Conservation (phyloP, 306 rosid genomes). For the Medicago lupulina region DNA sequence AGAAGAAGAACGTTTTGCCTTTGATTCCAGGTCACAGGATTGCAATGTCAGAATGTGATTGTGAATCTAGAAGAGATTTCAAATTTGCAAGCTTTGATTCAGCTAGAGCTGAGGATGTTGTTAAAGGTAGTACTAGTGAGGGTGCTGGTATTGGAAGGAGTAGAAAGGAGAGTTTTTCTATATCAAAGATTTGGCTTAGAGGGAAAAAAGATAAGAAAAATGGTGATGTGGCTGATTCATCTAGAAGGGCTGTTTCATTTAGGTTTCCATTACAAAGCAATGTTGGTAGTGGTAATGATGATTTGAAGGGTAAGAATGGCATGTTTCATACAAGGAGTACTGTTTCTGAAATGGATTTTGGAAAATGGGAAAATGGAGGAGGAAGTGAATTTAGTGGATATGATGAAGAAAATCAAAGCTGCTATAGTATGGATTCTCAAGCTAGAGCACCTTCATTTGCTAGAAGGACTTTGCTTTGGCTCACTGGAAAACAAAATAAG, state of each 20-base stretch:
- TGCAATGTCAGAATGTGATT: conserved; percentile 90
- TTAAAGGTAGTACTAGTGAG: conserved; percentile 24
- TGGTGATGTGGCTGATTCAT: conserved; percentile 38
- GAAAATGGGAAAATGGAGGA: conserved; percentile 69
- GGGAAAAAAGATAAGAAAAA: conserved; percentile 60
- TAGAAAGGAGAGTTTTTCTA: conserved; percentile 72
- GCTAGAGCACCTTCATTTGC: conserved; percentile 85
- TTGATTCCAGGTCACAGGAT: conserved; percentile 65
- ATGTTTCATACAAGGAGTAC: conserved; percentile 57
- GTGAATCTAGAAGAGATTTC: conserved; percentile 81
- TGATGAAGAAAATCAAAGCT: conserved; percentile 71
- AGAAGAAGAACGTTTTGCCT: conserved; percentile 63
- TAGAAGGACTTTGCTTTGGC: conserved; percentile 88
- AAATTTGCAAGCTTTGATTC: conserved; percentile 59
- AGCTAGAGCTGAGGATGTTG: conserved; percentile 37
- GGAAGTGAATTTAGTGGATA: conserved; percentile 62
- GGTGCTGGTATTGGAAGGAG: conserved; percentile 43
- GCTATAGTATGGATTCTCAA: conserved; percentile 76
- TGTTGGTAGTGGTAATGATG: conserved; percentile 25
- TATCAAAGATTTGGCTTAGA: conserved; percentile 88
- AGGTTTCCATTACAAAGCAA: conserved; percentile 58
- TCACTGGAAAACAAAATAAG: conserved; percentile 85
- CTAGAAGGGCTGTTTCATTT: conserved; percentile 79
- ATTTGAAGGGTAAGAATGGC: conserved; percentile 52
- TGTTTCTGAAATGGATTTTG: conserved; percentile 60